Evolutionary conservation across 495 filamentous ascomycete genomes (phyloP), one percentile per base, ranked within the genome.

Genomic region (Aspergillus incahuasiensis): DNA sequence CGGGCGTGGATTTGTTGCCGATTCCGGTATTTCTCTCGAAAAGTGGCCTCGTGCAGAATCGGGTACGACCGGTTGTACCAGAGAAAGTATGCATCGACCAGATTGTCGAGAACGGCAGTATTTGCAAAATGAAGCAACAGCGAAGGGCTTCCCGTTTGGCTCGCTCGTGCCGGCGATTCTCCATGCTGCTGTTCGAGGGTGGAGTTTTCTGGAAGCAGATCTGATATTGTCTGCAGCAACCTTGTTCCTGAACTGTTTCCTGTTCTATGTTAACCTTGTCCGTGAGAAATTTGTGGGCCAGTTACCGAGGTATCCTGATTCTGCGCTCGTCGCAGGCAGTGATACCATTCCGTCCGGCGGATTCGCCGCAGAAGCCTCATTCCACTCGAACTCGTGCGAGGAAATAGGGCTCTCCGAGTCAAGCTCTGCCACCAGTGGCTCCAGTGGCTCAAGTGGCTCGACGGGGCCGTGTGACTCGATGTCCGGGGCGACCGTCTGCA

Each of bases 51-150:
- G 21, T 67, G 64, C 30, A 67, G 21, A 16, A 67, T 48, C 0
- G 64, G 64, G 13, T 55, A 67, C 6, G 55, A 58, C 2, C 44
- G 13, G 32, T 67, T 59, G 30, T 64, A 68, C 4, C 49, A 57
- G 5, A 41, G 18, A 28, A 68, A 68, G 39, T 68, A 68, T 12
- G 62, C 65, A 52, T 68, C 60, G 5, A 68, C 40, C 0, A 68
- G 59, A 9, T 49, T 21, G 9, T 53, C 51, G 0, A 68, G 25
- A 25, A 41, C 38, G 11, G 48, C 30, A 0, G 59, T 24, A 25
- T 64, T 43, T n/a, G 48, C 32, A 2, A 61, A 28, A 16, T 55
- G 18, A 1, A 16, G 16, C 11, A 25, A 25, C 20, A 54, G 13
- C 4, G 25, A 24, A 18, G 48, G 55, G 35, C 48, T 56, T 18